Evolutionary conservation across 352 stramenopile genomes (phyloP), one percentile per base, ranked within the genome.

Genomic region (Plasmopara viticola): DNA sequence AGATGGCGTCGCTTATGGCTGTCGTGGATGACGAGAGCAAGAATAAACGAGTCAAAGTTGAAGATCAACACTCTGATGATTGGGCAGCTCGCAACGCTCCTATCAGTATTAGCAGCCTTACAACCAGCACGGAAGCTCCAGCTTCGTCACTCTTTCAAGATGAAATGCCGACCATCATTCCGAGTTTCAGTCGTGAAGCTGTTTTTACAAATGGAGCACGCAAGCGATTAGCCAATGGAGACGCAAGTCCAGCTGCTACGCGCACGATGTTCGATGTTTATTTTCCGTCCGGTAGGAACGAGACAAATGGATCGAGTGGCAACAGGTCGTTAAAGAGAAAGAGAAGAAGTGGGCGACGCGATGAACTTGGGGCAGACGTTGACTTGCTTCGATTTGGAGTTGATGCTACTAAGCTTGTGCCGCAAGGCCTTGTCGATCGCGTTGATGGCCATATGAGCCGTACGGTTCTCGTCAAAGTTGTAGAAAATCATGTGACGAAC

Each of bases 371-470:
- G 3, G 52, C 47, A 1, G 51, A 82, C 9, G 64, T 86, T 34
- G 77, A 88, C 52, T 50, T 85, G 52, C 54, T 86, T 29, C 48
- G 73, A 2, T 90, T 87, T 58, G 75, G 76, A n/a, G 77, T 92
- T 6, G 79, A 92, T 49, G 58, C 62, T 25, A 64, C 75, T 39
- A 90, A 89, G 50, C 67, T 94, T 14, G 78, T 94, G 9, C 84
- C 84, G 0, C 82, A 91, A 34, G 84, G 84, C 12, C 78, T 94
- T 25, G 83, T 90, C 2, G 82, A 94, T 43, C 76, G 77, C n/a
- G 78, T 94, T 20, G 84, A 94, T 48, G 57, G 60, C 1, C 66
- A 76, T 50, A 72, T 91, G 54, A 75, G 65, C 37, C 69, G 64
- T 42, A 51, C 62, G n/a, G 71, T 84, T 20, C 60, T 86, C 9